Evolutionary conservation across 371 early-diverging fungal genomes (phyloP).

Genomic region (Nematocida parisii): DNA sequence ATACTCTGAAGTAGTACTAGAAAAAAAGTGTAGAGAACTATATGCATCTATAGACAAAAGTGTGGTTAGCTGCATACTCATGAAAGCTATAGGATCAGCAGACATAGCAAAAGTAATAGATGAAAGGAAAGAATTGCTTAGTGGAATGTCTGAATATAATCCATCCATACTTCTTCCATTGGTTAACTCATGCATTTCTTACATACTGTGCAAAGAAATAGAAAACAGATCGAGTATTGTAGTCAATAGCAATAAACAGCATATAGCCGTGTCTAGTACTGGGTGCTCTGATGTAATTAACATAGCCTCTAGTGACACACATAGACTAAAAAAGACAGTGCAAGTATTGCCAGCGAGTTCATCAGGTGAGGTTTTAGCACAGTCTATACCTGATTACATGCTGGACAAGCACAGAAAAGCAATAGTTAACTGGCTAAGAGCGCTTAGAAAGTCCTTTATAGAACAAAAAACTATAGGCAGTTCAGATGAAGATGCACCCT

Average conservation of each 20-base stretch:
- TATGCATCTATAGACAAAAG: not conserved
- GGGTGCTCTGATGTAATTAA: not conserved
- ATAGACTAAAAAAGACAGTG: too few relatives aligned
- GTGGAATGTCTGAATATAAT: not conserved
- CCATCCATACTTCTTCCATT: not conserved
- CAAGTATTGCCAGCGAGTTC: not conserved
- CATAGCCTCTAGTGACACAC: not conserved
- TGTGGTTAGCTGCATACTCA: not conserved
- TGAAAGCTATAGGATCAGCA: not conserved
- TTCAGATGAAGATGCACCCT: not conserved
- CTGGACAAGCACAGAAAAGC: not conserved
- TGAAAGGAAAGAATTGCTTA: not conserved
- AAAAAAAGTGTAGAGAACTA: not conserved
- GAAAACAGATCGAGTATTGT: not conserved
- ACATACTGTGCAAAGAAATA: not conserved
- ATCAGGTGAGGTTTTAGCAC: not conserved
- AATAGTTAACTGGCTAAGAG: constrained; percentile 7
- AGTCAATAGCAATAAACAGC: not conserved
- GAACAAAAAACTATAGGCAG: not conserved
- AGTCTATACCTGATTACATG: not conserved
- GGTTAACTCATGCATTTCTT: not conserved
- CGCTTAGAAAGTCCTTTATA: not conserved
- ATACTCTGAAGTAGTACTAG: not conserved
- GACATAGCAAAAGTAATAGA: not conserved
- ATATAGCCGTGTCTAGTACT: not conserved